Base-by-base conservation (phyloP, 352 stramenopile species). In the Globisporangium recalcitrans region DNA sequence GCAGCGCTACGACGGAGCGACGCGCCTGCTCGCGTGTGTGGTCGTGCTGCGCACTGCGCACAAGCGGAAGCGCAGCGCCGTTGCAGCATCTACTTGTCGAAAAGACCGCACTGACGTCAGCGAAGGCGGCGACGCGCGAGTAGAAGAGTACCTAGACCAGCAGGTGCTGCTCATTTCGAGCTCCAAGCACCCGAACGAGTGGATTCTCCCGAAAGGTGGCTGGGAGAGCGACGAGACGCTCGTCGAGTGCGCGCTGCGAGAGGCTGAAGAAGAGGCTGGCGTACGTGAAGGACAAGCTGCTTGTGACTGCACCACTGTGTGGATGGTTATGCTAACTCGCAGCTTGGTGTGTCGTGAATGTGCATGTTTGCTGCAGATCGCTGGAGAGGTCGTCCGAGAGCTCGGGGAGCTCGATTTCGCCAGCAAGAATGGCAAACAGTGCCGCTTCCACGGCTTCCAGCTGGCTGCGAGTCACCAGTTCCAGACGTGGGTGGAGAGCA, bases 141-240 rank as follows among this genome's bases (percentile, higher is more conserved):
- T n/a, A 11, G 48, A 22, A 13, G 26, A 54, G n/a, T 2, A 19
- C 8, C 34, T 32, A 4, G 48, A 65, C 22, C 24, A 54, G 9
- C 62, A 71, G 22, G 67, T 86, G 47, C 60, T 99, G 58, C 66
- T 98, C 47, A 96, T 96, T 64, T 96, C 91, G 31, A 96, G 83
- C 65, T 87, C 89, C 64, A 98, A 98, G 67, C 71, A 86, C 49
- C 54, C 63, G 27, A 69, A 78, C 34, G 87, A 96, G 61, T 99
- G 95, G 95, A 98, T 98, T 52, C 67, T 99, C 8, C 96, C 96
- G n/a, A 99, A 99, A 69, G 96, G 96, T 44, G 96, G 95, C 1
- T 99, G 96, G 96, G 96, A 99, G 70, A 80, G 52, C 22, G 96
- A 99, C 64, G 96, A 99, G 69, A 89, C 82, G 0, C 72, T 87